Evolutionary conservation across 805 yeast species (phyloP).

Genomic region (Ogataea paraovalis): DNA sequence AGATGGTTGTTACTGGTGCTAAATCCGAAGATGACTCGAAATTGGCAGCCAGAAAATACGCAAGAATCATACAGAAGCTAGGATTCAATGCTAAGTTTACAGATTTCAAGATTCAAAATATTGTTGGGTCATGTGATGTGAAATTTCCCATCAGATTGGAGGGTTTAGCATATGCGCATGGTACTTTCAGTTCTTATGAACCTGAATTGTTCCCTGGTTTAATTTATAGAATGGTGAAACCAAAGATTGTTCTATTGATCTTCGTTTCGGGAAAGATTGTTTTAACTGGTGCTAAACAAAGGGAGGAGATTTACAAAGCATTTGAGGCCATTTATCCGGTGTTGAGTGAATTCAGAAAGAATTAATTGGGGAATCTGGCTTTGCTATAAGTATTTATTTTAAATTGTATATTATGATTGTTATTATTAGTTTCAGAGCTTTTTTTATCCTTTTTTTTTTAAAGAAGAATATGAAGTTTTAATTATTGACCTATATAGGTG

Average conservation of each 20-base stretch:
- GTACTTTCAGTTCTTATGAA: constrained; percentile 97
- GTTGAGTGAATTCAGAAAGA: constrained; percentile 92
- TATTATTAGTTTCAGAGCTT: background rate
- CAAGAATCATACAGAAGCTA: constrained; percentile 94
- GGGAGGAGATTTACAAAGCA: constrained; percentile 97
- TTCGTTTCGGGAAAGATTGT: constrained; percentile 98
- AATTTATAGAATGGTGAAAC: constrained; percentile 98
- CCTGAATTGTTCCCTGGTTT: constrained; percentile 98
- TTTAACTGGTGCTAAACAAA: constrained; percentile 96
- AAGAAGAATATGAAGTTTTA: background rate
- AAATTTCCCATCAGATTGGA: constrained; percentile 96
- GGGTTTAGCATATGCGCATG: constrained; percentile 97
- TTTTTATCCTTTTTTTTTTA: background rate
- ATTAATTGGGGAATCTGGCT: constrained; percentile 8
- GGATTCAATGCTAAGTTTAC: constrained; percentile 98
- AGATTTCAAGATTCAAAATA: constrained; percentile 96
- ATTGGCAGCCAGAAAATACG: constrained; percentile 94
- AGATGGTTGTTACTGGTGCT: constrained; percentile 99
- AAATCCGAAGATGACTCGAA: constrained; percentile 98
- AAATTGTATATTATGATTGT: constrained; percentile 2
- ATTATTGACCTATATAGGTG: no score
- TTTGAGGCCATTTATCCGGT: constrained; percentile 98
- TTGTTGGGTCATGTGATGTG: constrained; percentile 98
- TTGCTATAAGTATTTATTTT: background rate
- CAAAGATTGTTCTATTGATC: constrained; percentile 91